Evolutionary conservation across 1,284 basidiomycete species (phyloP), one percentile per base, ranked within the genome.

Genomic region (Ustilago vetiveriae): DNA sequence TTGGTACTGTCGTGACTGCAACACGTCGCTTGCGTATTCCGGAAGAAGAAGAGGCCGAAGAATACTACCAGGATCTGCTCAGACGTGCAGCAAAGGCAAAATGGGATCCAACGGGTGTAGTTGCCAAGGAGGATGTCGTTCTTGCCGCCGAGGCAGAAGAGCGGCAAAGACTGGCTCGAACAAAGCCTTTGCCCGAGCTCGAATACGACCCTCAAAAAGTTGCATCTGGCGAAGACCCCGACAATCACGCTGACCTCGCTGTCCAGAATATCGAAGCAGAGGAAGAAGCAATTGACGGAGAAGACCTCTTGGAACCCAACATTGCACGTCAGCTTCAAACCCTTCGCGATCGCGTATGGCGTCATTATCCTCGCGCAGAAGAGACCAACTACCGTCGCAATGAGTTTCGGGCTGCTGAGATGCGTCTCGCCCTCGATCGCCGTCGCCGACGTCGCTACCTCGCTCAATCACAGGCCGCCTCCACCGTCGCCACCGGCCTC

Each of bases 1-100:
- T 81, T 4, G 80, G 80, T 6, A 82, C 80, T 3, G 76, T 81
- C 1, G 78, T 80, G 22, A 70, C 65, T n/a, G 74, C 76, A 1
- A 57, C 67, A 0, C 42, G 64, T 3, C 42, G 67, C 0, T 50
- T 64, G 11, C 32, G 48, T 24, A 71, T 74, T 30, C 58, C 59
- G 4, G 75, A 74, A 21, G 65, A 72, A 23, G 57, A 57, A 17
- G 56, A 65, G 36, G 63, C 48, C n/a, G 56, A 60, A 27, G 60
- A 68, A 30, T 80, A 80, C 42, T 55, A 76, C 9, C 36, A 50
- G n/a, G 64, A 74, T 27, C 42, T 78, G 40, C 40, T 74, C 30
- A 39, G 47, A 22, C 30, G 63, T 3, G 64, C 70, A 9, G 60
- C 55, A 1, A 68, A 69, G 40, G 60, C 53, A n/a, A 52, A 52